Base-by-base conservation (phyloP, 352 stramenopile genomes). In the Phytophthora pini region DNA sequence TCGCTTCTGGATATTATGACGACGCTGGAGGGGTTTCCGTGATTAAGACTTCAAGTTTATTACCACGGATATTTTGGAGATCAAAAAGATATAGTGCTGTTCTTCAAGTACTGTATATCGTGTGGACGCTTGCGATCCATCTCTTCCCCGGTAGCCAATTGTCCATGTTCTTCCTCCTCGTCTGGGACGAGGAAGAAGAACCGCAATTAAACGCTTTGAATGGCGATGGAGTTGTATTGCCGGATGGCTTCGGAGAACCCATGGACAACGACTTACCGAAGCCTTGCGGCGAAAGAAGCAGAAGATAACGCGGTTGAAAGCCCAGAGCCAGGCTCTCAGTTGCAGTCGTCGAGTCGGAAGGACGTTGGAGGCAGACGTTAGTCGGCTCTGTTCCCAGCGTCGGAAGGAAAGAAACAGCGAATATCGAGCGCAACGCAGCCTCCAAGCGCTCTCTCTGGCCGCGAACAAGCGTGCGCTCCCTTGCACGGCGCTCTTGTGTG, bases 1-100 rank as follows among this genome's bases (percentile, higher is more conserved):
- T 74, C 61, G 20, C 40, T 87, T 2, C 56, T 74, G 10, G 70
- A 82, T 34, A 70, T 74, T 31, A 75, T 82, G 46, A 59, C 48
- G 0, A 71, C 56, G 5, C 27, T 63, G 38, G 52, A 57, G 20
- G 13, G 39, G 13, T 57, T 57, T 32, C 53, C 38, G 11, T 66
- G 58, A 66, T 2, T 32, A 2, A 32, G 29, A 32, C 7, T 32
- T 32, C 5, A 9, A 32, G 5, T 9, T 4, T 32, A 32, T 32
- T 32, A 8, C 2, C 7, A 32, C 2, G 29, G 29, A 32, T 26
- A 26, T 26, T 26, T 26, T 26, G 24, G 24, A 2, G 24, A 26
- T 26, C 24, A 26, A 26, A 26, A 26, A 26, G 24, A 26, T 26
- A 4, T 4, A 26, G 24, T 4, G 24, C 4, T 26, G 24, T 26